phyloP scores from a whole-genome alignment of 2,329 filamentous ascomycete genomes.

The Drechslerella stenobrocha region DNA sequence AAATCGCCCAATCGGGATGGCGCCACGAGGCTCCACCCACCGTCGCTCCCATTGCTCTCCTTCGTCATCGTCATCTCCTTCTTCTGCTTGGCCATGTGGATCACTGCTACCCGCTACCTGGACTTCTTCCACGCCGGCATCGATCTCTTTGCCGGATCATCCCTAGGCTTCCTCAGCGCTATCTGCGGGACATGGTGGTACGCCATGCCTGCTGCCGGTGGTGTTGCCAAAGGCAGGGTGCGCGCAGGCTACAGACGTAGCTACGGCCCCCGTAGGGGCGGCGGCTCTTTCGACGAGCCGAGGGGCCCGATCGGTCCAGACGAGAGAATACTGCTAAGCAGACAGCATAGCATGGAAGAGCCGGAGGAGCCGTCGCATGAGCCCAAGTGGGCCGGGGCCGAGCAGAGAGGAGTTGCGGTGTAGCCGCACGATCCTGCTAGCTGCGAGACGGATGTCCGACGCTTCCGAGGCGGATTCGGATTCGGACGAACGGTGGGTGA shows the following conservation, averaged over 20 bases:
- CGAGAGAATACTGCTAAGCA: constrained; percentile 12
- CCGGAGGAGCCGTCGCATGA: no score
- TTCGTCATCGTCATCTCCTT: constrained; percentile 41
- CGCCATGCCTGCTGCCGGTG: constrained; percentile 38
- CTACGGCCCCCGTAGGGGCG: not conserved
- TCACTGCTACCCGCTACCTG: constrained; percentile 32
- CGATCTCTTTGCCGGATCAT: constrained; percentile 37
- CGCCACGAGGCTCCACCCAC: constrained; percentile 31
- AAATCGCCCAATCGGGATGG: not conserved
- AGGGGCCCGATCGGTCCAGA: constrained; percentile 29
- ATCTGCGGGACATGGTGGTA: constrained; percentile 47
- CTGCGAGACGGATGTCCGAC: no score
- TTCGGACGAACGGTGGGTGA: no score
- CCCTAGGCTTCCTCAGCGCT: constrained; percentile 33
- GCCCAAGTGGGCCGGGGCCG: constrained; percentile 11
- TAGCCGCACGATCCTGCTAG: no score
- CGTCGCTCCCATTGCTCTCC: constrained; percentile 33
- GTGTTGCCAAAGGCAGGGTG: constrained; percentile 39
- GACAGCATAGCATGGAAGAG: constrained; percentile 22
- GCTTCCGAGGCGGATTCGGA: no score
- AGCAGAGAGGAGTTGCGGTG: no score
- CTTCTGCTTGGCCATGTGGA: constrained; percentile 46
- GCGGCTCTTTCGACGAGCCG: constrained; percentile 13
- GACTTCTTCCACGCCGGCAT: constrained; percentile 46
- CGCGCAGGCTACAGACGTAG: constrained; percentile 34